Base-by-base conservation (phyloP, 1,139 yeast species). In the Geotrichum australiense region DNA sequence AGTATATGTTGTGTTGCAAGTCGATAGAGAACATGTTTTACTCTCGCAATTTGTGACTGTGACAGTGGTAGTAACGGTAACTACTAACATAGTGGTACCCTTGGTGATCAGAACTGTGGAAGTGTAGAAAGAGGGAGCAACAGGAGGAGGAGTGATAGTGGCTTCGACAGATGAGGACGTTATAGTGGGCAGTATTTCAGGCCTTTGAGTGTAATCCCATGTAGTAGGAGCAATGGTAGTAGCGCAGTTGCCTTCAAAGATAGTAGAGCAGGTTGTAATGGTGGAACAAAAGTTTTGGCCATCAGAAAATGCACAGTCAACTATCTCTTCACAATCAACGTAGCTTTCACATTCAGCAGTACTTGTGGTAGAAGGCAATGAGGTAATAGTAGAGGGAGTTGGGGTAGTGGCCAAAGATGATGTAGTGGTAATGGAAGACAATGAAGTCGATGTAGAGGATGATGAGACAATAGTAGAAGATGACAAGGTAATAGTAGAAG, bases 191-290 rank as follows among this genome's bases (percentile, higher is more conserved):
- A n/a, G 16, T 4, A 6, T 5, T 18, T 10, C 8, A 20, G 24
- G 25, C n/a, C n/a, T n/a, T n/a, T n/a, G n/a, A n/a, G n/a, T n/a
- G n/a, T n/a, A n/a, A n/a, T n/a, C n/a, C n/a, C n/a, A n/a, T n/a
- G n/a, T n/a, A n/a, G n/a, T n/a, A n/a, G n/a, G n/a, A n/a, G n/a
- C 21, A n/a, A n/a, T n/a, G 6, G 19, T 5, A 18, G 31, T 20
- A n/a, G 31, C 20, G 26, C 41, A 37, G 16, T 11, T 14, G 23
- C 31, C 31, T 4, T 35, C 24, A 31, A 20, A 10, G 5, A 16
- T 14, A 10, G 32, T 11, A 35, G 20, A 5, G 19, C 39, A 35
- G 15, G 8, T 5, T 25, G 39, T 25, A 10, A n/a, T 25, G 26
- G 39, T 35, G 8, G 28, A 11, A 23, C 37, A 34, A 22, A n/a